Conservation (phyloP, 345 rosid genomes). For the Ricinus communis region DNA sequence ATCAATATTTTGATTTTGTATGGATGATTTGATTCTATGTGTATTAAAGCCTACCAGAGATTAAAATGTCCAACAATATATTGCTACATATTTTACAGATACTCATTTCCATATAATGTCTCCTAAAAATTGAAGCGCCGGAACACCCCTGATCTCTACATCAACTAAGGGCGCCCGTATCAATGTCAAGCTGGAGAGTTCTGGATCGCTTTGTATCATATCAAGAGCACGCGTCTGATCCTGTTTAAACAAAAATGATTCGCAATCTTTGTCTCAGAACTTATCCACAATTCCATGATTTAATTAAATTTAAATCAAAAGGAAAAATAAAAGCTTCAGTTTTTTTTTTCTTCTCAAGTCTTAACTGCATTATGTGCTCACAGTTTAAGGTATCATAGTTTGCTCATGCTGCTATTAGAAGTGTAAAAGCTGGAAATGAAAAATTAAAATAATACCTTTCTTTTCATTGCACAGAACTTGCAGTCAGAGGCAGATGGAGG, state of each 20-base stretch:
- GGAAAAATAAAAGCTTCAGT: neutral
- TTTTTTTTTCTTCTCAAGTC: no score
- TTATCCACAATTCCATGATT: neutral
- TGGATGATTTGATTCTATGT: neutral
- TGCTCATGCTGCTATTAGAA: neutral
- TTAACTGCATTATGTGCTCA: neutral
- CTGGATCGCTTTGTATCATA: conserved; percentile 69
- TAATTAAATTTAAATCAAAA: neutral
- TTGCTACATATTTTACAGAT: conserved; percentile 3
- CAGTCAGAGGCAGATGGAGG: conserved; percentile 90
- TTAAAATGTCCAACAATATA: conserved; percentile 3
- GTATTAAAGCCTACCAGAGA: neutral
- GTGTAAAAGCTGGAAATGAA: no score
- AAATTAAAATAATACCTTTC: conserved; percentile 58
- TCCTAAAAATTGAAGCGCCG: conserved; percentile 85
- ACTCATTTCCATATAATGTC: conserved; percentile 89
- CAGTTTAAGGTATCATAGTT: neutral
- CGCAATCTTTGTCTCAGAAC: neutral
- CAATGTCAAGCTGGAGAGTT: conserved; percentile 65
- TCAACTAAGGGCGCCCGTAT: conserved; percentile 87
- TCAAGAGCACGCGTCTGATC: conserved; percentile 94
- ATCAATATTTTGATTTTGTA: neutral
- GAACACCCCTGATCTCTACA: conserved; percentile 96
- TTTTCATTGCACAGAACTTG: conserved; percentile 93
- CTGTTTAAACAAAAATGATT: conserved; percentile 33